Evolutionary conservation across 495 filamentous ascomycete genomes (phyloP).

Genomic region (Apiosordaria backusii): DNA sequence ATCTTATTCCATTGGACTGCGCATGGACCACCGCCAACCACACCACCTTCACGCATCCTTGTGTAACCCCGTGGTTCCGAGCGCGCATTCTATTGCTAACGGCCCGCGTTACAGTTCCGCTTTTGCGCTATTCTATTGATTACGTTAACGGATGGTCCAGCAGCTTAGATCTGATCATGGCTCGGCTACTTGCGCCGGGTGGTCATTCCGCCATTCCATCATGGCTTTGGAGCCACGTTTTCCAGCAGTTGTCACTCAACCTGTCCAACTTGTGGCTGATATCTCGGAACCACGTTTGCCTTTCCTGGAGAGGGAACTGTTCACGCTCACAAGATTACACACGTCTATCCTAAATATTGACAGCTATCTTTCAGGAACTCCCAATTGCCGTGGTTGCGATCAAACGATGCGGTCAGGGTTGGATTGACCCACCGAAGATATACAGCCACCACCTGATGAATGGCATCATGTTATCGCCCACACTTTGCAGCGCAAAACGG

Average conservation of each 20-base stretch:
- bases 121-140: not conserved
- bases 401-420: not conserved
- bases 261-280: not conserved
- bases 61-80: conserved; percentile 1
- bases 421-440: not conserved
- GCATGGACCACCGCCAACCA: not conserved
- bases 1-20: not conserved
- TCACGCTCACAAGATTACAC: not conserved
- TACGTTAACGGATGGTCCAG: not conserved
- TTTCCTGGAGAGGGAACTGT: too few relatives aligned
- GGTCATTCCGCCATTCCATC: not conserved
- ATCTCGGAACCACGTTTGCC: not conserved
- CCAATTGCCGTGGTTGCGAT: too few relatives aligned
- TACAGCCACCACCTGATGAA: not conserved
- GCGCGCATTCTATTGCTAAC: not conserved
- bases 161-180: not conserved
- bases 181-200: not conserved
- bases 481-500: not conserved
- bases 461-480: not conserved
- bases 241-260: not conserved
- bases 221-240: not conserved
- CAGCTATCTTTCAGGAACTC: not conserved
- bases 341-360: not conserved
- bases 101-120: not conserved
- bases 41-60: not conserved